phyloP scores from a whole-genome alignment of 108 stramenopile species.

The Seminavis robusta region DNA sequence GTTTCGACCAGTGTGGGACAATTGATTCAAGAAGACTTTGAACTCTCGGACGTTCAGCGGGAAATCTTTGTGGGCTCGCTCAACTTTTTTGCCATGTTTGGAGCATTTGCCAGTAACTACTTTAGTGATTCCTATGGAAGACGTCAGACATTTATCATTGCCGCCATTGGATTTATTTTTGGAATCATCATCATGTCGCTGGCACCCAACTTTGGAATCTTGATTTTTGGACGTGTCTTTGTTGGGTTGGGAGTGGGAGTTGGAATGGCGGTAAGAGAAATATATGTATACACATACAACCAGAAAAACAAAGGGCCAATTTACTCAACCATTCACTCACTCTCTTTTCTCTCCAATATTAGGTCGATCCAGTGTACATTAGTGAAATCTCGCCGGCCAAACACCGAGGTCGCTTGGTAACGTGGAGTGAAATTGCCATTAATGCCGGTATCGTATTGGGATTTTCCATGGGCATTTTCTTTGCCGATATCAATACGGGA shows the following conservation, averaged over 20 bases:
- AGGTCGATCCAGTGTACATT: conserved; percentile 70
- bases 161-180: conserved; percentile 53
- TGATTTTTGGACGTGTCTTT: conserved; percentile 57
- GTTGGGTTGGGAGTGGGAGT: conserved; percentile 67
- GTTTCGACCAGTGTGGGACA: conserved; percentile 37
- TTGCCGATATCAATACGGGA: conserved; percentile 16
- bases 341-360: neutral
- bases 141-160: conserved; percentile 42
- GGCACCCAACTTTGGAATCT: conserved; percentile 20
- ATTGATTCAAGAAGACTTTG: conserved; percentile 37
- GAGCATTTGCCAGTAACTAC: conserved; percentile 30
- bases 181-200: conserved; percentile 36
- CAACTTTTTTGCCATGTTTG: conserved; percentile 59
- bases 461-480: conserved; percentile 39
- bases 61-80: conserved; percentile 69
- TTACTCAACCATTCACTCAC: neutral
- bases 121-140: conserved; percentile 42
- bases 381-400: conserved; percentile 48
- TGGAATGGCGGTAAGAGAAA: conserved; percentile 37
- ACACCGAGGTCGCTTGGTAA: conserved; percentile 55
- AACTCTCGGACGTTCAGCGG: conserved; percentile 49
- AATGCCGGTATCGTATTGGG: conserved; percentile 63
- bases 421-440: conserved; percentile 56
- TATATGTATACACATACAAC: neutral
- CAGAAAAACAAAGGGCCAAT: too few relatives aligned